Evolutionary conservation across 345 rosid species (phyloP).

Genomic region (Dovyalis caffra): DNA sequence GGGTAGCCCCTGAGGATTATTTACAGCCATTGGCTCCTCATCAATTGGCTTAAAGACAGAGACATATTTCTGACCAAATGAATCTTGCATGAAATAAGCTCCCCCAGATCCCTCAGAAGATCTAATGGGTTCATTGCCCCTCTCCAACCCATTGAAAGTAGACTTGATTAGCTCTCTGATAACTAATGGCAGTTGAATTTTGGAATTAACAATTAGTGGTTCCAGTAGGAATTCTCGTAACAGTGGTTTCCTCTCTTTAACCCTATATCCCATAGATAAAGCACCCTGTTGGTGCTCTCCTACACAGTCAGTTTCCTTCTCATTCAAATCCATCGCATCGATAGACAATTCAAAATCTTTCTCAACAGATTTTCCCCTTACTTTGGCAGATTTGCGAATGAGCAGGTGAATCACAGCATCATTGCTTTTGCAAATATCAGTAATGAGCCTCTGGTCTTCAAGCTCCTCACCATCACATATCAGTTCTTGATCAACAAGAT

Average conservation of each 20-base stretch:
- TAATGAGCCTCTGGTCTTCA: conserved; percentile 70
- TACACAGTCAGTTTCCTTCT: conserved; percentile 16
- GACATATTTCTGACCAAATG: conserved; percentile 51
- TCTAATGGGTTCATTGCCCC: conserved; percentile 56
- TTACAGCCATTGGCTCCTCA: conserved; percentile 89
- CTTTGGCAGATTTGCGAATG: conserved; percentile 53
- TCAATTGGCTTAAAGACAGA: conserved; percentile 86
- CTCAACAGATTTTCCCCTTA: conserved; percentile 47
- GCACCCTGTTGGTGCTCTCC: conserved; percentile 25
- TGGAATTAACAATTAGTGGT: conserved; percentile 46
- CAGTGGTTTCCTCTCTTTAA: conserved; percentile 22
- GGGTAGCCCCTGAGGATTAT: conserved; percentile 65
- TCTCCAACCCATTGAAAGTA: conserved; percentile 64
- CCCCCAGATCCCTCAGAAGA: conserved; percentile 89
- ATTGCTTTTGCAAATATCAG: conserved; percentile 52
- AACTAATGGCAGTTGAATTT: conserved; percentile 39
- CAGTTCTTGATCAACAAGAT: conserved; percentile 58
- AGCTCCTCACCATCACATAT: conserved; percentile 72
- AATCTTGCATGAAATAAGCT: conserved; percentile 80
- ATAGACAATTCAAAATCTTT: conserved; percentile 55
- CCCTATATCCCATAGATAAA: conserved; percentile 11
- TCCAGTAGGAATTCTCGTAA: conserved; percentile 50
- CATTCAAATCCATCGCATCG: conserved; percentile 36
- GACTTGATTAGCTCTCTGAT: conserved; percentile 53
- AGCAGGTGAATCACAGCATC: conserved; percentile 63